Base-by-base conservation (phyloP, 169 alveolate genomes). In the Babesia bigemina region DNA sequence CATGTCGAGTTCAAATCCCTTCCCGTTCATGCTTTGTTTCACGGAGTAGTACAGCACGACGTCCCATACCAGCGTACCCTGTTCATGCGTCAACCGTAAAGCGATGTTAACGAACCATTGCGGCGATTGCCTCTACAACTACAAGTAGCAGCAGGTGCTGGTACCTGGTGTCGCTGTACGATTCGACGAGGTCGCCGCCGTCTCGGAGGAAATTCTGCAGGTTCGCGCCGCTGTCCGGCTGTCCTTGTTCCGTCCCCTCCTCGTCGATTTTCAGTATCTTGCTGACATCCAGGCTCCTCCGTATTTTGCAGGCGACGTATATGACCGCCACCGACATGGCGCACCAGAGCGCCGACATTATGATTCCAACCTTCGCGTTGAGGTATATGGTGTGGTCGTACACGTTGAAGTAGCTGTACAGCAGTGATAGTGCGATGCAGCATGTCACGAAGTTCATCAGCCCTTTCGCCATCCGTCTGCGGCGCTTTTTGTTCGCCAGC, bases 31-130 rank as follows among this genome's bases (percentile, higher is more conserved):
- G 36, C 70, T 58, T 63, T 74, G 73, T 33, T 47, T 26, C 19
- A 81, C 66, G 39, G 84, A 59, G 44, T 33, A 72, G 36, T 62
- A 81, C 53, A 81, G 26, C 12, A 62, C 63, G 12, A 72, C 36
- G 48, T 81, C 88, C 88, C 88, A 81, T 14, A 65, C 4, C 28
- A 63, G 39, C 19, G 88, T 81, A 0, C 72, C 84, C 88, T 81
- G 60, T n/a, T 10, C 10, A n/a, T 4, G 17, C 42, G 12, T 61
- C 14, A 66, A 0, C 56, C 1, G 10, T 33, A 33, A 33, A 3
- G 7, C 21, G 49, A 16, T 6, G 16, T 17, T 14, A 50, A 81
- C 88, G 22, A 28, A 81, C 88, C 56, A 70, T 16, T 11, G 88
- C 75, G 8, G 88, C 71, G 14, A 63, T 55, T 4, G 71, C 63